Conservation (phyloP, 257 asterid species). For the Leonotis leonurus region DNA sequence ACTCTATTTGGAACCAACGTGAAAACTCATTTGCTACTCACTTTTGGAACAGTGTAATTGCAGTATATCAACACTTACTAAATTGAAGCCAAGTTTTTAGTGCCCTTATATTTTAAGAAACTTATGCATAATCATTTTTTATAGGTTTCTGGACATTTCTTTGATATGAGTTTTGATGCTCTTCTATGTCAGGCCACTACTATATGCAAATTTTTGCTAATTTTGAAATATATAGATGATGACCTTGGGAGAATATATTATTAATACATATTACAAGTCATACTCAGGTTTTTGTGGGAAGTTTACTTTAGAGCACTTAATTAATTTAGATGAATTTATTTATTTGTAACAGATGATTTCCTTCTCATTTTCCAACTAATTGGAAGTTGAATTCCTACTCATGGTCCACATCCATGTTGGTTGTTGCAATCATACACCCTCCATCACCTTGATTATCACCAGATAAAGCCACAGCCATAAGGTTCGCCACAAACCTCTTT, state of each 20-base stretch:
- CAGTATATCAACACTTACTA: background rate
- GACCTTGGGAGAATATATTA: background rate
- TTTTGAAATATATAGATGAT: background rate
- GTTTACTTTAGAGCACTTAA: slow-evolving; percentile 4
- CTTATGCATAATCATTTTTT: background rate
- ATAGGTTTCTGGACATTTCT: background rate
- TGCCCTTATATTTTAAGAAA: background rate
- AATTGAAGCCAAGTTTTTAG: background rate
- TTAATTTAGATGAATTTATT: slow-evolving; percentile 3
- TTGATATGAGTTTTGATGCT: background rate
- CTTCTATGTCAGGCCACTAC: slow-evolving; percentile 12
- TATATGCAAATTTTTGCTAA: background rate
- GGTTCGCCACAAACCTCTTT: slow-evolving; percentile 67
- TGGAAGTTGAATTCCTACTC: slow-evolving; percentile 72
- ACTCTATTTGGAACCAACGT: background rate
- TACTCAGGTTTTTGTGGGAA: background rate
- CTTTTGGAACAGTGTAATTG: background rate
- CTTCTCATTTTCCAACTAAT: slow-evolving; percentile 35
- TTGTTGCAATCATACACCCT: slow-evolving; percentile 38
- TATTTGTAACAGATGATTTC: slow-evolving; percentile 22
- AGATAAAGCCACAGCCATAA: slow-evolving; percentile 43
- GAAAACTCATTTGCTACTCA: background rate
- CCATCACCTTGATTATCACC: slow-evolving; percentile 34
- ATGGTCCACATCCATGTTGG: slow-evolving; percentile 52
- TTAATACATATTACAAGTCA: background rate